These are phyloP conservation scores for Prosopis cineraria DNA, from an alignment of 306 rosid species.

Conservation along the genomic window DNA sequence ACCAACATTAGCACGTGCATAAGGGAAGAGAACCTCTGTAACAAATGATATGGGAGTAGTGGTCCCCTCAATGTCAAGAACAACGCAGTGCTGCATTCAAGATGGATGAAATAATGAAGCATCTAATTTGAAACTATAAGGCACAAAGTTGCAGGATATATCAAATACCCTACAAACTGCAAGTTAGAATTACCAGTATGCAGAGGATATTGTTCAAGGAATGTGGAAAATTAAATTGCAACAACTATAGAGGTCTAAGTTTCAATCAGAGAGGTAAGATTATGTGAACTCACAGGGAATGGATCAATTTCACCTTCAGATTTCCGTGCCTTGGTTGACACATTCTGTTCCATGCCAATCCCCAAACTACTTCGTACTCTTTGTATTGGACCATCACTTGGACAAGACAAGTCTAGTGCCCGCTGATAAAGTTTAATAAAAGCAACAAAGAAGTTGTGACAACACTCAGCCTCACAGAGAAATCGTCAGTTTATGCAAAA, in stretches of 20 bases:
- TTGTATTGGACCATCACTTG: conserved; percentile 63
- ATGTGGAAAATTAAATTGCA: conserved; percentile 6
- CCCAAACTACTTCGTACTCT: conserved; percentile 51
- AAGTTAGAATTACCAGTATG: conserved; percentile 4
- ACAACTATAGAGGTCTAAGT: conserved; percentile 12
- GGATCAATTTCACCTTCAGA: conserved; percentile 45
- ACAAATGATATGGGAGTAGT: conserved; percentile 96
- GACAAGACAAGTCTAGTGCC: conserved; percentile 78
- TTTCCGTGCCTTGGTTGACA: conserved; percentile 61
- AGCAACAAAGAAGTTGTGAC: conserved; percentile 81
- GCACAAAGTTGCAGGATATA: conserved; percentile 23
- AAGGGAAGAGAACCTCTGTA: conserved; percentile 88
- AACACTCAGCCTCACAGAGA: conserved; percentile 70
- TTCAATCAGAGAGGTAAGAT: conserved; percentile 23
- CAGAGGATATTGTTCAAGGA: conserved; percentile 19
- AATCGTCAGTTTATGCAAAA: conserved; percentile 31
- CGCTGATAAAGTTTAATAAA: conserved; percentile 80
- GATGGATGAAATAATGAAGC: conserved; percentile 32
- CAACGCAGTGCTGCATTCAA: conserved; percentile 72
- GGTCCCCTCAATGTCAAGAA: conserved; percentile 98
- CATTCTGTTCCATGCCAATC: conserved; percentile 42
- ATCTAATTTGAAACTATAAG: conserved; percentile 17
- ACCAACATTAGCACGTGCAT: conserved; percentile 85
- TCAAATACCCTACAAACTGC: conserved; percentile 1
- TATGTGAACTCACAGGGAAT: conserved; percentile 53